phyloP scores from a whole-genome alignment of 2,329 filamentous ascomycete species.

The Penicillium corylophilum region DNA sequence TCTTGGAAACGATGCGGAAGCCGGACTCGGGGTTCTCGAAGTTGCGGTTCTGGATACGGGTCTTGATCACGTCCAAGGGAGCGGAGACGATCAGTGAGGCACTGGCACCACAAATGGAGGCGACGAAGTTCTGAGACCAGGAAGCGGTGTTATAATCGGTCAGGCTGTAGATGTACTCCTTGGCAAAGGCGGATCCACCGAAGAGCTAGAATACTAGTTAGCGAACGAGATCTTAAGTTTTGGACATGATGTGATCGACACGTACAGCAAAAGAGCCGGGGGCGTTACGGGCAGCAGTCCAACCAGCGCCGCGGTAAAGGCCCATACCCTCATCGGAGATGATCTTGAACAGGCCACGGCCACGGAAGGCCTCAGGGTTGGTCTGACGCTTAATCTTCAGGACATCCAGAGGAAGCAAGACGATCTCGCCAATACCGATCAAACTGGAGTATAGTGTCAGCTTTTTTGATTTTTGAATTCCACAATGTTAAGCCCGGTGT shows the following conservation, averaged over 20 bases:
- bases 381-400: slow-evolving; percentile 99
- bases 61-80: slow-evolving; percentile 96
- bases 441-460: slow-evolving; percentile 54
- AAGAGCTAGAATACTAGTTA: slow-evolving; percentile 65
- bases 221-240: neutral
- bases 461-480: neutral
- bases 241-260: slow-evolving; percentile 28
- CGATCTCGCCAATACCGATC: slow-evolving; percentile 95
- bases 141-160: slow-evolving; percentile 91
- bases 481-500: neutral
- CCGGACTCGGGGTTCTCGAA: slow-evolving; percentile 97
- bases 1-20: slow-evolving; percentile 86
- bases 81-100: slow-evolving; percentile 96
- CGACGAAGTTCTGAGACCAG: slow-evolving; percentile 96
- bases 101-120: slow-evolving; percentile 90
- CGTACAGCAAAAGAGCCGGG: slow-evolving; percentile 93
- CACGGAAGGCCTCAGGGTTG: slow-evolving; percentile 96
- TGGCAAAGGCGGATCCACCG: slow-evolving; percentile 93
- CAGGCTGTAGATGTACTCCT: slow-evolving; percentile 90
- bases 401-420: slow-evolving; percentile 91
- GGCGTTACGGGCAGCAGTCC: slow-evolving; percentile 95
- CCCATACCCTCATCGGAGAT: slow-evolving; percentile 92
- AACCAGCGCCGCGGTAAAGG: slow-evolving; percentile 92
- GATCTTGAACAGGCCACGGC: slow-evolving; percentile 85
- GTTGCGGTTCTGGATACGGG: slow-evolving; percentile 95